Base-by-base conservation (phyloP, 352 stramenopile genomes). In the Phytophthora tubulina region DNA sequence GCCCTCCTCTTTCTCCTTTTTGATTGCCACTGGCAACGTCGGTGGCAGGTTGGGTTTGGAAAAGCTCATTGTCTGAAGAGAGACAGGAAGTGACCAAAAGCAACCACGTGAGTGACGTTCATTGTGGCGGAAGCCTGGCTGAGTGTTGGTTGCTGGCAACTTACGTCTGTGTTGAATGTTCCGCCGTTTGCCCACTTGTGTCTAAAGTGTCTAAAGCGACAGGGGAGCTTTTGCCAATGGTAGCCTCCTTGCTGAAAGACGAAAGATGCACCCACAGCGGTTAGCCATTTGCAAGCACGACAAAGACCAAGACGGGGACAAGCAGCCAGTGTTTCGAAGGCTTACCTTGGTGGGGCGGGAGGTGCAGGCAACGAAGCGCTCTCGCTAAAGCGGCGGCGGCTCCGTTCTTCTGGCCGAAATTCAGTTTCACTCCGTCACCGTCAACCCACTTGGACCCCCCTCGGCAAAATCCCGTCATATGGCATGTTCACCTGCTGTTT, bases 21-120 rank as follows among this genome's bases (percentile, higher is more conserved):
- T 94, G 65, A 94, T 94, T 48, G 81, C 68, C 57, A 92, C 78
- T 7, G 86, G 84, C 76, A 91, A 80, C 11, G 84, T 82, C 35
- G 84, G 86, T 46, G 85, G 86, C 59, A 94, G 67, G 62, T 82
- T 70, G 32, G 78, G 75, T 67, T 86, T 90, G 17, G 82, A 67
- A 41, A 75, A 74, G 38, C 76, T 81, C 76, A 84, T 85, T n/a
- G 30, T 67, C 63, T 68, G 39, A 13, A 67, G 42, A 39, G 33
- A 11, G 44, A 64, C 35, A 56, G 32, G 15, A 59, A 59, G n/a
- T 58, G 45, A 54, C 44, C 35, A 54, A n/a, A 27, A 61, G 17
- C 11, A 4, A 33, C n/a, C 10, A 44, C 17, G 32, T 49, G 32
- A 62, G 38, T 11, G n/a, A 61, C 17, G 39, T 57, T 44, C 46